Evolutionary conservation across 805 yeast genomes (phyloP), one percentile per base, ranked within the genome.

Genomic region (Priceomyces medius): DNA sequence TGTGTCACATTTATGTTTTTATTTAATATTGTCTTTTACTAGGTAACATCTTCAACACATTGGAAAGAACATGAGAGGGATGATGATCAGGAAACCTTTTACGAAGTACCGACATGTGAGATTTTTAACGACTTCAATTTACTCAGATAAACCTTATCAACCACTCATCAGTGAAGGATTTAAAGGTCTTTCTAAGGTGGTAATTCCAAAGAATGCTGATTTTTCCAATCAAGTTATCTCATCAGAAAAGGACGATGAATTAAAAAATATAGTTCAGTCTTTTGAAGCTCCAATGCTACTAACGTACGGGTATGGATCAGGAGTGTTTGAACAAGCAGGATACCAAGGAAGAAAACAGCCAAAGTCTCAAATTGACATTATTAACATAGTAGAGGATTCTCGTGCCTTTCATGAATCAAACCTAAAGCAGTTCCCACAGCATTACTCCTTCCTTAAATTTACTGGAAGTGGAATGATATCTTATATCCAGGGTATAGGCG

Each of bases 261-360:
- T 88, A 20, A 58, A 71, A 13, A 58, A 70, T 2, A 72, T 85
- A 2, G 53, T 83, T 28, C 62, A 76, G 62, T 66, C 71, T 35
- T 87, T 87, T 61, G 67, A 79, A 31, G 84, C 91, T 1, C 90
- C 93, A 0, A 77, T 88, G 10, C 68, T 80, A 40, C 85, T 79
- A 53, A 83, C 96, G 1, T 86, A 91, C 63, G 99, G 97, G 0
- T 91, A 91, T 61, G 99, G 99, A 2, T 85, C 95, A 6, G 96
- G 96, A 3, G 96, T 93, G 1, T 86, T 93, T 54, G 74, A 79
- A 27, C 99, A 91, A 59, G 53, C 51, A 1, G 67, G 71, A 4
- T 73, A 77, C 48, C 52, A 49, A 2, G 50, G 50, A 3, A 35
- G 14, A 24, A 18, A 6, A 42, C 56, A 3, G 50, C 58, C 8